Base-by-base conservation (phyloP, 192 early-diverging fungal genomes). In the Gaertneriomyces sp. region DNA sequence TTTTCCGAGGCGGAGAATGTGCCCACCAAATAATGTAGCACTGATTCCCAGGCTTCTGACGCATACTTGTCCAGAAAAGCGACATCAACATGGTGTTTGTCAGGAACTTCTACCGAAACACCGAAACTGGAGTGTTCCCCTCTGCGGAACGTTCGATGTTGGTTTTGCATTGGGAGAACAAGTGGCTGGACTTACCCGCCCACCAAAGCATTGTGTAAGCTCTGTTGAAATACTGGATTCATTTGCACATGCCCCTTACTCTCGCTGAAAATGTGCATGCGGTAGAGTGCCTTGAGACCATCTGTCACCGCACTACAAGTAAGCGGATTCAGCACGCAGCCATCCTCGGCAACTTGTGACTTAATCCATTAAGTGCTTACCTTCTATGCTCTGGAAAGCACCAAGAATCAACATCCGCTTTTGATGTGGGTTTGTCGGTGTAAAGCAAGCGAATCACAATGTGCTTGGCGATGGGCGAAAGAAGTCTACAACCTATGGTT, bases 21-120 rank as follows among this genome's bases (percentile, higher is more conserved):
- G 0, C 96, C 94, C 5, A 96, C 94, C 85, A 98, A 89, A 59
- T 85, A 97, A 62, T 97, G 93, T 63, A 98, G 68, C 38, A 98
- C 93, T 3, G 88, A 72, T 71, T 98, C 94, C 96, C 96, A 98
- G 46, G 85, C 76, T 42, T 89, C 84, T 25, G 78, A 83, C 3
- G 93, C 90, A 69, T 96, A 89, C 16, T 81, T 72, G 66, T 93
- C 92, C 66, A 98, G 70, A 59, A 88, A 88, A 6, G 74, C 79
- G 38, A 84, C 77, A 33, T 89, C 88, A 2, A 93, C 84, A n/a
- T 49, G 43, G 17, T 79, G 71, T 46, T 87, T 88, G 55, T 87
- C 83, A 0, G 73, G 68, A 6, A 81, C 81, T 0, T 81, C 72
- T 39, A 69, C 84, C 2, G 87, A 87, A 38, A 85, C 70, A n/a